Percentiles rank a stretch among this genome's conserved stretches.
Conservation (phyloP, 176 grass and related monocot species). For the Ensete ventricosum region DNA sequence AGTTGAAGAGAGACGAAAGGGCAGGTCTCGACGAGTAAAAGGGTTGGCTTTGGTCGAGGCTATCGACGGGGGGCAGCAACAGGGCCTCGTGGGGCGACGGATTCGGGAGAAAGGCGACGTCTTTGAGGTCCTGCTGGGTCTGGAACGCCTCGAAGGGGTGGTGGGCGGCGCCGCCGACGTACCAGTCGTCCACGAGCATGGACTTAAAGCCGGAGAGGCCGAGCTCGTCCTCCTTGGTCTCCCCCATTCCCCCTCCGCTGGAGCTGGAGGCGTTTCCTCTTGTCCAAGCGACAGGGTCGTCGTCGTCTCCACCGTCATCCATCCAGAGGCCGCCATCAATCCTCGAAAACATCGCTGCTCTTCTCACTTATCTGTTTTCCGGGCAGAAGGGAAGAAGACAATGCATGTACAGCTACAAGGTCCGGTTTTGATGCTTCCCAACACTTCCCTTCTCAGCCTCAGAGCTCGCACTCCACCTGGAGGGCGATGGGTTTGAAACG, state of each 20-base stretch:
- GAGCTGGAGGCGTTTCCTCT: neutral
- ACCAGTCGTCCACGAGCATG: slow-evolving; percentile 50
- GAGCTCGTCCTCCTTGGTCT: slow-evolving; percentile 26
- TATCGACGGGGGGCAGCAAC: slow-evolving; percentile 19
- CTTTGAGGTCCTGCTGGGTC: slow-evolving; percentile 23
- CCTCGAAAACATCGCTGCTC: slow-evolving; percentile 46
- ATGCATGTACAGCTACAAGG: neutral
- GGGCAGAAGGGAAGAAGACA: neutral
- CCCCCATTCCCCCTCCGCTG: neutral
- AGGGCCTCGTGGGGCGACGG: slow-evolving; percentile 15
- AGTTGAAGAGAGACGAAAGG: slow-evolving; percentile 37
- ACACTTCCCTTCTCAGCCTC: neutral
- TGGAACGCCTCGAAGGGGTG: slow-evolving; percentile 17
- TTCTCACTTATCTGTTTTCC: neutral
- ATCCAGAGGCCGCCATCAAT: slow-evolving; percentile 51
- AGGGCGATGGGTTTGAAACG: slow-evolving; percentile 1
- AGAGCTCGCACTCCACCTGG: neutral
- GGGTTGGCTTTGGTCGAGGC: slow-evolving; percentile 18
- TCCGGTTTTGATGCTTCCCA: neutral
- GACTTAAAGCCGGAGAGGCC: slow-evolving; percentile 30
- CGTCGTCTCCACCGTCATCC: slow-evolving; percentile 28
- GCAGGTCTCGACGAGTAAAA: slow-evolving; percentile 17
- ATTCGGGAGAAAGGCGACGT: slow-evolving; percentile 21
- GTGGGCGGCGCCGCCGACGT: slow-evolving; percentile 16
- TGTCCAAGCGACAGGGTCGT: slow-evolving; percentile 22